Evolutionary conservation across 2,329 filamentous ascomycete species (phyloP).

Genomic region (Fusarium sp.): DNA sequence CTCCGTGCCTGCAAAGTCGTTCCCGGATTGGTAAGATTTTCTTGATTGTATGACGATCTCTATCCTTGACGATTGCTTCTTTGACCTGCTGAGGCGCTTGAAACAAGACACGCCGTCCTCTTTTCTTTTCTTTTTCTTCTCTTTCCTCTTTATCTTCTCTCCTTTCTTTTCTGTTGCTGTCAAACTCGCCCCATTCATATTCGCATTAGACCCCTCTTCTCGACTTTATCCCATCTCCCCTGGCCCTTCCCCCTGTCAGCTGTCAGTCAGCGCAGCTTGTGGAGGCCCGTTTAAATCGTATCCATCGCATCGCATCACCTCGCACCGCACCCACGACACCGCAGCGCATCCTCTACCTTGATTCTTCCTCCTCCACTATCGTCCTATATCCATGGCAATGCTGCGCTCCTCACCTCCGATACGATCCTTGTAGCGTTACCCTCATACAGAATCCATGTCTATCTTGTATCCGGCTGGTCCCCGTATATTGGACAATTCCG

Average conservation of each 20-base stretch:
- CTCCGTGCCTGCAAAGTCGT: conserved; percentile 23
- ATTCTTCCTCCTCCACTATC: background rate
- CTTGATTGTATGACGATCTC: conserved; percentile 43
- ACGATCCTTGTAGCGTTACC: conserved; percentile 27
- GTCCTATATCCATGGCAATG: conserved; percentile 16
- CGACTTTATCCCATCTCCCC: background rate
- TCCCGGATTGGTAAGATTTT: conserved; percentile 42
- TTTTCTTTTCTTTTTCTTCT: conserved; percentile 1
- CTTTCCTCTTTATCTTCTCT: background rate
- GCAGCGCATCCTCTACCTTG: conserved; percentile 11
- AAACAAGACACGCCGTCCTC: conserved; percentile 16
- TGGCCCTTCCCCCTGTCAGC: conserved; percentile 5
- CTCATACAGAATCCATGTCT: conserved; percentile 36
- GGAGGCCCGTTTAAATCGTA: conserved; percentile 25
- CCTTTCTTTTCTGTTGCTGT: background rate
- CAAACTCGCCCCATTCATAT: background rate
- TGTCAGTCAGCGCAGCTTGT: conserved; percentile 14
- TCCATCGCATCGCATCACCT: background rate
- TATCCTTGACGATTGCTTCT: conserved; percentile 25
- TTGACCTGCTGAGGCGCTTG: background rate
- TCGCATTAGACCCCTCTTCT: background rate
- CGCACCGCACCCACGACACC: conserved; percentile 24
- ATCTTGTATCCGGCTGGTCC: conserved; percentile 30
- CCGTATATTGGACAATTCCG: conserved; percentile 24
- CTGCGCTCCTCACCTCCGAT: conserved; percentile 1